Percentiles rank a stretch among this genome's conserved stretches.
These are phyloP conservation scores for Sungouiella blattae DNA, from an alignment of 805 yeast genomes.

Conservation along the genomic window DNA sequence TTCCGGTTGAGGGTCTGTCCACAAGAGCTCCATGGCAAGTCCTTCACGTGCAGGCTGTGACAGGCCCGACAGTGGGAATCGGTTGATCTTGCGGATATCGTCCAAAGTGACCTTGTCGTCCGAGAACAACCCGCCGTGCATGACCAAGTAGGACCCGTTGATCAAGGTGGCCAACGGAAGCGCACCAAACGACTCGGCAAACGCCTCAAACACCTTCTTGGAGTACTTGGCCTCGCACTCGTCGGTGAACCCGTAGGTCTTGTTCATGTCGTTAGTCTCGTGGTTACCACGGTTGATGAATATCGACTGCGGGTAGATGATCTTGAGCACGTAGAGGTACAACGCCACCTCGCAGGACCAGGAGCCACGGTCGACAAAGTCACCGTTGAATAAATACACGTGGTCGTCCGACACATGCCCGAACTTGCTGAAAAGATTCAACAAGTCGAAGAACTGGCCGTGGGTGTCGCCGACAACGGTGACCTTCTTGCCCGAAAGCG, in stretches of 20 bases:
- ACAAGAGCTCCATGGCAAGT: constrained; percentile 89
- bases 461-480: constrained; percentile 98
- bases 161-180: constrained; percentile 84
- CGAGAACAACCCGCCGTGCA: constrained; percentile 95
- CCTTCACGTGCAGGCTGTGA: constrained; percentile 90
- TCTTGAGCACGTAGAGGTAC: constrained; percentile 69
- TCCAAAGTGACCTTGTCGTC: constrained; percentile 66
- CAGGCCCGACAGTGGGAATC: constrained; percentile 50
- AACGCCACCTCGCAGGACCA: constrained; percentile 98
- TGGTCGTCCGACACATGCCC: constrained; percentile 70
- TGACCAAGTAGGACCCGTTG: constrained; percentile 73
- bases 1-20: constrained; percentile 91
- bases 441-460: constrained; percentile 90
- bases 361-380: constrained; percentile 95
- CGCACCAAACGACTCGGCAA: constrained; percentile 79
- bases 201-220: constrained; percentile 73
- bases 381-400: constrained; percentile 88
- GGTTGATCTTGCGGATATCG: constrained; percentile 68
- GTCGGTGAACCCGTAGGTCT: constrained; percentile 93
- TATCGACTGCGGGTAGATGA: constrained; percentile 65
- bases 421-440: constrained; percentile 70
- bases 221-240: constrained; percentile 91
- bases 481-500: constrained; percentile 34
- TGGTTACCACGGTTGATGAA: constrained; percentile 93
- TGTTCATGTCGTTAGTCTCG: constrained; percentile 95